Conservation (phyloP, 2,329 filamentous ascomycete species). For the Exutisphaerella laricina region DNA sequence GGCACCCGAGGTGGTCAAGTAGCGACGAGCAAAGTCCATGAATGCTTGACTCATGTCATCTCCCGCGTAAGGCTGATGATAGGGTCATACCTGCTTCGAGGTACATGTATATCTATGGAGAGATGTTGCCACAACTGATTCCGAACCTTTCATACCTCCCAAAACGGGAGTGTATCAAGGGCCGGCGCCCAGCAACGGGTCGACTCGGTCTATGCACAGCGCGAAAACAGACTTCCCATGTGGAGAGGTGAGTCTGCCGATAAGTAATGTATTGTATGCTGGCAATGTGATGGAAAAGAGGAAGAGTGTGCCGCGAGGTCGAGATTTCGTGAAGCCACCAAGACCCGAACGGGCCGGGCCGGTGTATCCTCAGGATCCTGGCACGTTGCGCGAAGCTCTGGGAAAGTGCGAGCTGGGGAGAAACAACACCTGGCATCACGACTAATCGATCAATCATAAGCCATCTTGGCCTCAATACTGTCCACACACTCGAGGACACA, state of each 20-base stretch:
- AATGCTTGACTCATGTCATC: too few species aligned
- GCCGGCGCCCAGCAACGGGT: slow-evolving; percentile 69
- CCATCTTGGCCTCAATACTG: too few species aligned
- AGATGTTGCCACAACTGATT: slow-evolving; percentile 69
- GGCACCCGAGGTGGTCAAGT: too few species aligned
- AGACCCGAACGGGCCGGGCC: too few species aligned
- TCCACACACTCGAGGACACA: too few species aligned
- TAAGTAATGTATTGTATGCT: slow-evolving; percentile 56
- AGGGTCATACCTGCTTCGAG: too few species aligned
- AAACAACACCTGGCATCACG: slow-evolving; percentile 2
- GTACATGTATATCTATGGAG: neutral
- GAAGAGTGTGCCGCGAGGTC: slow-evolving; percentile 35
- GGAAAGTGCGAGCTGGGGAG: neutral
- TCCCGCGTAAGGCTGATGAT: too few species aligned
- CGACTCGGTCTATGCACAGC: slow-evolving; percentile 59
- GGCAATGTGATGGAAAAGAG: slow-evolving; percentile 44
- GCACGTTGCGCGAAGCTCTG: slow-evolving; percentile 1
- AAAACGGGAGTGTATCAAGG: slow-evolving; percentile 64
- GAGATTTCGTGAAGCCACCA: slow-evolving; percentile 6
- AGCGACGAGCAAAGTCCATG: too few species aligned
- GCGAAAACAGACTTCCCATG: slow-evolving; percentile 56
- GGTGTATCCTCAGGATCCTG: too few species aligned
- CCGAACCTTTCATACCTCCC: slow-evolving; percentile 60
- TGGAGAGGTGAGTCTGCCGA: slow-evolving; percentile 50
- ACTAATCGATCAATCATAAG: too few species aligned